Evolutionary conservation across 78 protist species (phyloP).

Genomic region (Tieghemostelium lacteum): DNA sequence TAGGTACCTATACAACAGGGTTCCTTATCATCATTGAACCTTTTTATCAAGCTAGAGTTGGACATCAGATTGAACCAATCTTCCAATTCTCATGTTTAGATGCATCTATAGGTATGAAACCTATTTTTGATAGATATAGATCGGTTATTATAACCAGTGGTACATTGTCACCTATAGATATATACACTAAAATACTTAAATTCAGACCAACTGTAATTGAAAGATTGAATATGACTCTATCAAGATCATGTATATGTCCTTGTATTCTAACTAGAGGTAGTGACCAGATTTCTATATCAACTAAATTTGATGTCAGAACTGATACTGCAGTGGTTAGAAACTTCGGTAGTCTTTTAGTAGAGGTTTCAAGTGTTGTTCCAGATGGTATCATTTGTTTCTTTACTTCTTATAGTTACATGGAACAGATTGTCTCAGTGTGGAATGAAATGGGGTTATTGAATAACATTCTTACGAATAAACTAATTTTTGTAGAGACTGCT

Average conservation of each 20-base stretch:
- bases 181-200: constrained; percentile 94
- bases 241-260: constrained; percentile 85
- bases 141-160: constrained; percentile 90
- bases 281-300: constrained; percentile 84
- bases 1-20: constrained; percentile 93
- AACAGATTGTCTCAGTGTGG: constrained; percentile 91
- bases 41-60: constrained; percentile 39
- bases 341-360: constrained; percentile 91
- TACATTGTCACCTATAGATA: constrained; percentile 98
- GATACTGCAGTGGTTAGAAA: constrained; percentile 91
- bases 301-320: constrained; percentile 77
- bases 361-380: constrained; percentile 90
- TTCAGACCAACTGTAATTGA: constrained; percentile 88
- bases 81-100: constrained; percentile 94
- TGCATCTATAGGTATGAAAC: constrained; percentile 95
- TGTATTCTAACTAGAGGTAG: constrained; percentile 86
- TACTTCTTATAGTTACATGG: constrained; percentile 96
- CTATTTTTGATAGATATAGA: constrained; percentile 89
- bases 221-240: constrained; percentile 81
- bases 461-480: constrained; percentile 84
- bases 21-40: constrained; percentile 95
- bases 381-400: constrained; percentile 99
- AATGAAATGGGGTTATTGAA: constrained; percentile 83
- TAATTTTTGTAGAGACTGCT: constrained; percentile 96
- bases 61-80: constrained; percentile 74